Percentiles rank a stretch among this genome's conserved stretches.
Evolutionary conservation across 345 rosid genomes (phyloP).

Genomic region (Corymbia maculata): DNA sequence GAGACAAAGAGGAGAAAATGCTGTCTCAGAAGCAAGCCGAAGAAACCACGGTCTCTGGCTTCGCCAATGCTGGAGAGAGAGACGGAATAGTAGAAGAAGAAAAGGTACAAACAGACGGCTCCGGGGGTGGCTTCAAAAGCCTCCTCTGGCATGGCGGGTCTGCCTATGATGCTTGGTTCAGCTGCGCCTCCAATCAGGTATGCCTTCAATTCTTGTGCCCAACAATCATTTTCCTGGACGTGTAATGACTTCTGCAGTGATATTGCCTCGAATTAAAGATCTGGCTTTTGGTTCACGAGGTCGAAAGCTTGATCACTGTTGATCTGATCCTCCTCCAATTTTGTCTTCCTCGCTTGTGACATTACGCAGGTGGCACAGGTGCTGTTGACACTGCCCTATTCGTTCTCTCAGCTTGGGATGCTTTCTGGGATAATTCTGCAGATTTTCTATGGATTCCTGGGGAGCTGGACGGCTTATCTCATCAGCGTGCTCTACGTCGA

Average conservation of each 20-base stretch:
- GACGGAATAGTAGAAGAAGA: conserved; percentile 28
- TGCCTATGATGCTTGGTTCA: conserved; percentile 88
- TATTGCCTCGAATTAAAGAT: neutral
- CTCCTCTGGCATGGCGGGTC: conserved; percentile 85
- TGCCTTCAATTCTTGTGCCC: neutral
- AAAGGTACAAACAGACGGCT: conserved; percentile 1
- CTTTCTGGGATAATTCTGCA: conserved; percentile 71
- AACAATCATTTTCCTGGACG: neutral
- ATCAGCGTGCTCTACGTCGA: conserved; percentile 74
- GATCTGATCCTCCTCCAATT: neutral
- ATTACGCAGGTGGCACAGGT: conserved; percentile 77
- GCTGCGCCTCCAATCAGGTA: conserved; percentile 84
- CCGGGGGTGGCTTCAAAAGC: conserved; percentile 31
- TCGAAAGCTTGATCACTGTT: neutral
- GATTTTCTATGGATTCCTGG: conserved; percentile 64
- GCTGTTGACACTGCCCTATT: conserved; percentile 74
- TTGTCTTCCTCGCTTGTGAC: neutral
- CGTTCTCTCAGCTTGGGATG: conserved; percentile 90
- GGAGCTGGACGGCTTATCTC: conserved; percentile 93
- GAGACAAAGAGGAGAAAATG: conserved; percentile 11
- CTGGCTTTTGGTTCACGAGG: neutral
- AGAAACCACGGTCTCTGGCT: conserved; percentile 40
- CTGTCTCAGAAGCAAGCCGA: conserved; percentile 35
- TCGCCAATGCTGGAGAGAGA: conserved; percentile 19
- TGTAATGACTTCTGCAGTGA: neutral